Evolutionary conservation across 2,329 filamentous ascomycete species (phyloP), one percentile per base, ranked within the genome.

Genomic region (Ophiostoma sp.): DNA sequence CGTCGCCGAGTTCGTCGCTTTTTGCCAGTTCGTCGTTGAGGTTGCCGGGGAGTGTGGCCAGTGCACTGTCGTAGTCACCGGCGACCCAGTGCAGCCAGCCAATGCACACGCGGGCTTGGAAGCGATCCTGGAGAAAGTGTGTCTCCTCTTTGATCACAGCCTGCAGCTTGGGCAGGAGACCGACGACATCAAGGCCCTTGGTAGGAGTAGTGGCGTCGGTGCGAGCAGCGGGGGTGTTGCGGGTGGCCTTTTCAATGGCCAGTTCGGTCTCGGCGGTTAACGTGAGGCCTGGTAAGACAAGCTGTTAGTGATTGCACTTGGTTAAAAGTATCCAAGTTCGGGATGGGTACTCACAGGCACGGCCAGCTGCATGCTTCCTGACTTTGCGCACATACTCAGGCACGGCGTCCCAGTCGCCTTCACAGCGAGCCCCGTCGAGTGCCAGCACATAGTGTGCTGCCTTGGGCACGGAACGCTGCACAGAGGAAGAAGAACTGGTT

Each of bases 301-400:
- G 27, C 27, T 36, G 49, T 11, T 49, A 41, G 55, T 63, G 27
- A 5, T 42, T 42, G 16, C 49, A 5, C 4, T 4, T 2, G 16
- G 44, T 64, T 64, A n/a, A 45, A 41, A 27, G 27, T 58, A 68
- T 63, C 63, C 1, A 14, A 27, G 16, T 5, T 9, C 27, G 27
- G 27, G 27, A 27, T 27, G 27, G 27, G 49, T 16, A 76, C 86
- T 74, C 89, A 97, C 94, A 97, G 79, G 86, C 86, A 78, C 91
- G 87, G 70, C 91, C 86, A 55, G 93, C 89, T 74, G 93, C 91
- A 84, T 99, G 94, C 79, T 99, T 98, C 75, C 90, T 90, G 75
- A 98, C 85, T 80, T 99, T 99, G 77, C 94, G 88, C 74, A 95
- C 89, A 72, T 96, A 85, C 80, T 98, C 94, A 40, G 92, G 91